These are phyloP conservation scores for Eimeria tenella DNA, from an alignment of 169 alveolate genomes.

Conservation along the genomic window DNA sequence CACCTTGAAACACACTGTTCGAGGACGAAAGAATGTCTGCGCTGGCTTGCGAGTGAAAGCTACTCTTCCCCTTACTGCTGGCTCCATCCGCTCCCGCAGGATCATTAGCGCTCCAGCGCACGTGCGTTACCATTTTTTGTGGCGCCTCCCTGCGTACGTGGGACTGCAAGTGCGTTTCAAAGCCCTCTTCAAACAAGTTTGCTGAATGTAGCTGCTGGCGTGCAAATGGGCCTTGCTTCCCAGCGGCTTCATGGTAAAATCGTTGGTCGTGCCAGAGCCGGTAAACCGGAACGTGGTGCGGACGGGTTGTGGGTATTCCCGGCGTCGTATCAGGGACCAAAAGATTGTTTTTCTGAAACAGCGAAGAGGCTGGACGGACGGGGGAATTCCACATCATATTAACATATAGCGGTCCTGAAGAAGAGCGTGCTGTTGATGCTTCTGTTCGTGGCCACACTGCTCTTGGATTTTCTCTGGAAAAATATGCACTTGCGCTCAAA, in stretches of 20 bases:
- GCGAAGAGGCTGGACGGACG: neutral
- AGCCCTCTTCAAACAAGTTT: neutral
- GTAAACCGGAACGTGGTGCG: no score
- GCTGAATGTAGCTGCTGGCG: neutral
- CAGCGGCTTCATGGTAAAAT: neutral
- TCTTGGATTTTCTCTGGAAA: neutral
- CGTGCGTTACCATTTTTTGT: neutral
- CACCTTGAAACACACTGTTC: neutral
- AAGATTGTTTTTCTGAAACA: no score
- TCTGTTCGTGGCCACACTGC: neutral
- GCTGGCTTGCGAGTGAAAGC: neutral
- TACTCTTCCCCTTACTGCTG: neutral
- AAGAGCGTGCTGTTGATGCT: neutral
- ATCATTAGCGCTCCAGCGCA: neutral
- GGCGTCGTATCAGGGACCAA: no score
- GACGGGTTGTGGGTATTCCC: no score
- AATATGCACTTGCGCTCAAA: neutral
- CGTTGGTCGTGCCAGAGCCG: conserved; percentile 23
- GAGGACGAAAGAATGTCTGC: no score
- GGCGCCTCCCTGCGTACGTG: neutral
- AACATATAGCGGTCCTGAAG: neutral
- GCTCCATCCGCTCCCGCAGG: neutral
- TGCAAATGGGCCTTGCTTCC: neutral
- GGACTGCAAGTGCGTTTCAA: neutral
- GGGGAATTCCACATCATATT: neutral